Evolutionary conservation across 225 moss, liverwort and hornwort species (phyloP).

Genomic region (Pseudoscleropodium purum): DNA sequence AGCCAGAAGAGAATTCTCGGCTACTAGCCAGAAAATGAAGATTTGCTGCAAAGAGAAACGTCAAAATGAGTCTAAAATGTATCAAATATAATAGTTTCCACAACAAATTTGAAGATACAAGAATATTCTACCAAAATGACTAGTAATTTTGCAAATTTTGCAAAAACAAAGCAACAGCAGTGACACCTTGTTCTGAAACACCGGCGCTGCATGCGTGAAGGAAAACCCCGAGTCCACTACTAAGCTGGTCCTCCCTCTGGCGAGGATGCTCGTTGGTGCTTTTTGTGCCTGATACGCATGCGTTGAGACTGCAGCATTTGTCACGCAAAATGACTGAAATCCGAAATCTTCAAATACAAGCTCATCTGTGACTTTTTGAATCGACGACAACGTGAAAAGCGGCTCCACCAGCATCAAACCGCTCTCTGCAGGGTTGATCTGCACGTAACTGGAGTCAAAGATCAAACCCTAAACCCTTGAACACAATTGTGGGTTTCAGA

Average conservation of each 20-base stretch:
- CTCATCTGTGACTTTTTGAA: constrained; percentile 81
- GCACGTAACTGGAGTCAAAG: neutral
- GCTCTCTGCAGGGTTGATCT: constrained; percentile 66
- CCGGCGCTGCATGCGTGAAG: constrained; percentile 87
- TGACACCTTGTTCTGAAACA: constrained; percentile 52
- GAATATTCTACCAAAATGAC: neutral
- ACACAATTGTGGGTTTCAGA: neutral
- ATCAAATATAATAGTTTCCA: neutral
- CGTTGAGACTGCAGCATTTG: constrained; percentile 69
- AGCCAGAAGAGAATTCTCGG: neutral
- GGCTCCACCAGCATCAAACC: constrained; percentile 88
- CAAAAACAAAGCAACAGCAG: neutral
- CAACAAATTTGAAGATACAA: neutral
- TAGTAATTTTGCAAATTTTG: neutral
- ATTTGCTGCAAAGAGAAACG: neutral
- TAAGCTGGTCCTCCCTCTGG: constrained; percentile 70
- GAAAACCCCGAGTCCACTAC: constrained; percentile 95
- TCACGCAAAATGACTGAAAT: constrained; percentile 75
- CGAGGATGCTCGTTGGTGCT: constrained; percentile 52
- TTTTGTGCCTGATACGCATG: constrained; percentile 61
- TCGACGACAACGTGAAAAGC: constrained; percentile 75
- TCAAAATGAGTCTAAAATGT: neutral
- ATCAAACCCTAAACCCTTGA: neutral
- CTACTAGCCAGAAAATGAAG: neutral
- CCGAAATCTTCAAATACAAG: constrained; percentile 94